These are phyloP conservation scores for Scorias spongiosa DNA, from an alignment of 2,329 filamentous ascomycete species.

Conservation along the genomic window DNA sequence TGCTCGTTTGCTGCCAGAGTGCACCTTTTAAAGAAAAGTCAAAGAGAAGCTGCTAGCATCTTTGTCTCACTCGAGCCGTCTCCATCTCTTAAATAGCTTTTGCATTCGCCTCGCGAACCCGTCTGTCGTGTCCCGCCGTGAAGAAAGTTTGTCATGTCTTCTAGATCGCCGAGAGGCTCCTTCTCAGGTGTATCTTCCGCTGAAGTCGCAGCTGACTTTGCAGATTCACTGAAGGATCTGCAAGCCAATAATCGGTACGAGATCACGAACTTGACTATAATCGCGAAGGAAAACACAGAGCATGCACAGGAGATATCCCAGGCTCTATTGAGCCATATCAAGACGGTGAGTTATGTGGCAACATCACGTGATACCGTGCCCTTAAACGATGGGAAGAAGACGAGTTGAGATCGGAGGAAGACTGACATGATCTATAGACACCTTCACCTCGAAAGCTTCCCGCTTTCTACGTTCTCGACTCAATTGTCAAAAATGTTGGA, in stretches of 20 bases:
- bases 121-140: conserved; percentile 5
- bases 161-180: conserved; percentile 22
- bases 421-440: conserved; percentile 45
- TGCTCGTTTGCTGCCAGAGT: no score
- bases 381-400: not conserved
- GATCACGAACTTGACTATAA: conserved; percentile 93
- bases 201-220: conserved; percentile 91
- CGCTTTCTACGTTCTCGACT: conserved; percentile 94
- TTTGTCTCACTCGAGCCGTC: no score
- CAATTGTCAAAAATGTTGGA: conserved; percentile 95
- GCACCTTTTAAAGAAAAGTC: no score
- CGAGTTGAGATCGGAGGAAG: conserved; percentile 1
- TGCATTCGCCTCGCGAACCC: conserved; percentile 1
- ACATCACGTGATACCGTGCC: conserved; percentile 8
- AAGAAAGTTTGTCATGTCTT: conserved; percentile 40
- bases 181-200: conserved; percentile 43
- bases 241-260: conserved; percentile 83
- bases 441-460: conserved; percentile 80
- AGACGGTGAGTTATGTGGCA: conserved; percentile 54
- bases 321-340: conserved; percentile 82
- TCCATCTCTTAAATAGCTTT: not conserved
- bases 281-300: conserved; percentile 93
- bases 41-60: no score
- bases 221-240: conserved; percentile 80
- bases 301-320: conserved; percentile 87